Conservation (phyloP, 805 yeast genomes). For the Maudiozyma pseudohumilis region DNA sequence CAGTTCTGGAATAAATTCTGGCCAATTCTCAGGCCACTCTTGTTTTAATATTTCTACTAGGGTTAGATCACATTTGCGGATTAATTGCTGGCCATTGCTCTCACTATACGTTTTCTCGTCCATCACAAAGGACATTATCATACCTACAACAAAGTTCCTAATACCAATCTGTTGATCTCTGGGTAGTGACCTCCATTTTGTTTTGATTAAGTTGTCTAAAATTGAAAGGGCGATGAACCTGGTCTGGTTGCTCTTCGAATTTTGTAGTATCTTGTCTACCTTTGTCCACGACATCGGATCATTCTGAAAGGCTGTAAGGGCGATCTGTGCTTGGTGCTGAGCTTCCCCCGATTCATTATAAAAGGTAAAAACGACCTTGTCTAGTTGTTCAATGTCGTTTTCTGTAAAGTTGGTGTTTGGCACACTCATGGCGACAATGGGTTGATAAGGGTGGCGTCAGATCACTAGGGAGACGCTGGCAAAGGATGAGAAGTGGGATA, state of each 20-base stretch:
- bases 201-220: conserved; percentile 74
- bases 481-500: too few species aligned
- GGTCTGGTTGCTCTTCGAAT: conserved; percentile 65
- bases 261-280: conserved; percentile 77
- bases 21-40: conserved; percentile 98
- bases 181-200: conserved; percentile 87
- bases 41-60: conserved; percentile 87
- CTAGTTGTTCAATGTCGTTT: conserved; percentile 68
- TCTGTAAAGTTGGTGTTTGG: too few species aligned
- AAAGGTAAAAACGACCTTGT: conserved; percentile 73
- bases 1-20: conserved; percentile 85
- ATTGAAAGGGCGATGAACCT: conserved; percentile 87
- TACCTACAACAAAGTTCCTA: conserved; percentile 81
- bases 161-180: conserved; percentile 80
- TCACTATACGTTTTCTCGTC: conserved; percentile 39
- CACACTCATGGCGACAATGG: too few species aligned
- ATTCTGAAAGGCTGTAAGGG: conserved; percentile 75
- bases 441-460: too few species aligned
- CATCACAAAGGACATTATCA: conserved; percentile 84
- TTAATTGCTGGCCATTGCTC: conserved; percentile 64
- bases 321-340: conserved; percentile 57
- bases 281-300: conserved; percentile 89
- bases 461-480: too few species aligned
- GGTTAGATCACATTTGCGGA: conserved; percentile 86
- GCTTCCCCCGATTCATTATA: conserved; percentile 60